Evolutionary conservation across 768 basidiomycete genomes (phyloP).

Genomic region (Kwoniella botswanensis): DNA sequence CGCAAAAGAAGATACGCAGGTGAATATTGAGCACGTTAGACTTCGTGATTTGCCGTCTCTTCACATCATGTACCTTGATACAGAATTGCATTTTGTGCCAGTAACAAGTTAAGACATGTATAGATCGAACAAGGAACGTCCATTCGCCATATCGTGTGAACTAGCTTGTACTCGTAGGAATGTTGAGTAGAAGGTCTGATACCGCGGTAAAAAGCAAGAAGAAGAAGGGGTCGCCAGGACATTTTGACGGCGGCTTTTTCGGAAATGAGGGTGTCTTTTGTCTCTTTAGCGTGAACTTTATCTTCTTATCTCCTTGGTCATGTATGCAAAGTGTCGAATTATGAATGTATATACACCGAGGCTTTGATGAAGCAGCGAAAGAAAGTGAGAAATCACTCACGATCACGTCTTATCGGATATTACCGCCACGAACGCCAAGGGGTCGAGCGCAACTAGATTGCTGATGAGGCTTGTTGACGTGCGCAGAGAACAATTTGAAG

Average conservation of each 20-base stretch:
- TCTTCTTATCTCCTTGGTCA: neutral
- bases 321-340: neutral
- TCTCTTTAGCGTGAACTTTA: neutral
- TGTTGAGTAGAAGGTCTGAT: too few species aligned
- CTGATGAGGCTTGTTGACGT: neutral
- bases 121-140: neutral
- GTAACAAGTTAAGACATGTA: too few species aligned
- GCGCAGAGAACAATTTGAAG: neutral
- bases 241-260: neutral
- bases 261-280: too few species aligned
- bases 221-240: neutral
- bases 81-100: neutral
- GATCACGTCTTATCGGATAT: slow-evolving; percentile 12
- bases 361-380: neutral
- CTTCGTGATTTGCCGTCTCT: neutral
- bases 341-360: neutral
- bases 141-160: neutral
- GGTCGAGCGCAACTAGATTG: neutral
- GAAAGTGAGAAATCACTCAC: slow-evolving; percentile 1
- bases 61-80: neutral
- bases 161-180: neutral
- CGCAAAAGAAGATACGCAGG: too few species aligned
- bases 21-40: neutral
- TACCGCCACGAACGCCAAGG: slow-evolving; percentile 10
- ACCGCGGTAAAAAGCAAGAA: neutral